A percentile compares a stretch with the other conserved stretches of the same genome.
phyloP scores from a whole-genome alignment of 2,329 filamentous ascomycete species.

The Annulohypoxylon truncatum region DNA sequence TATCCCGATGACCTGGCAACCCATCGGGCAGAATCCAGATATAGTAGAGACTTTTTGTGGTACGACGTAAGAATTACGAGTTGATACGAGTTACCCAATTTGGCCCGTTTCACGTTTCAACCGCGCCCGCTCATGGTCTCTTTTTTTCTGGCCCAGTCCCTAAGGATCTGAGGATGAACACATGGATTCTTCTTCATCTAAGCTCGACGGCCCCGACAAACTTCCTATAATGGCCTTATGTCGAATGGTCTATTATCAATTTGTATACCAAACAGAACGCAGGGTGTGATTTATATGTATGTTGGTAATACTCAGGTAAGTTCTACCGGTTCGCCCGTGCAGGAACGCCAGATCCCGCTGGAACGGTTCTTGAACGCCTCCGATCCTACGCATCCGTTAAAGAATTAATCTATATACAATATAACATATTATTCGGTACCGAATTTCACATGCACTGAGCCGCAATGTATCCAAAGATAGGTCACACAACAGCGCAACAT shows the following conservation, averaged over 20 bases:
- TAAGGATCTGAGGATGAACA: slow-evolving; percentile 27
- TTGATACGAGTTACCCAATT: slow-evolving; percentile 32
- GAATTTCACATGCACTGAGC: slow-evolving; percentile 2
- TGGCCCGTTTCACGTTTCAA: slow-evolving; percentile 36
- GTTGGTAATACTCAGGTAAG: not conserved
- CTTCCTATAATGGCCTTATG: slow-evolving; percentile 5
- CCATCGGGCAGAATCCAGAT: slow-evolving; percentile 5
- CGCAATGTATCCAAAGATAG: slow-evolving; percentile 17
- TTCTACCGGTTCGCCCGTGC: not conserved
- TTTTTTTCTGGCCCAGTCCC: not conserved
- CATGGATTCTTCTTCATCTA: slow-evolving; percentile 27
- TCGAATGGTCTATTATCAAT: slow-evolving; percentile 1
- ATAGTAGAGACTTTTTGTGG: slow-evolving; percentile 12
- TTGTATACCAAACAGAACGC: not conserved
- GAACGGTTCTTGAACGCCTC: not conserved
- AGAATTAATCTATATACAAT: slow-evolving; percentile 17
- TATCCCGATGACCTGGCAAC: slow-evolving; percentile 11
- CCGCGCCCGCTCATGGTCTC: not conserved
- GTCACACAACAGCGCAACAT: not conserved
- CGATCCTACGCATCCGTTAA: slow-evolving; percentile 16
- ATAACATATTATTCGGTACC: slow-evolving; percentile 7
- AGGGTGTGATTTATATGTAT: not conserved
- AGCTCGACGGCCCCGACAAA: not conserved
- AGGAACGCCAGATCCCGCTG: slow-evolving; percentile 23
- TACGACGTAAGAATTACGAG: not conserved